These are phyloP conservation scores for Phaeodactylum tricornutum DNA, from an alignment of 108 stramenopile genomes.

Conservation along the genomic window DNA sequence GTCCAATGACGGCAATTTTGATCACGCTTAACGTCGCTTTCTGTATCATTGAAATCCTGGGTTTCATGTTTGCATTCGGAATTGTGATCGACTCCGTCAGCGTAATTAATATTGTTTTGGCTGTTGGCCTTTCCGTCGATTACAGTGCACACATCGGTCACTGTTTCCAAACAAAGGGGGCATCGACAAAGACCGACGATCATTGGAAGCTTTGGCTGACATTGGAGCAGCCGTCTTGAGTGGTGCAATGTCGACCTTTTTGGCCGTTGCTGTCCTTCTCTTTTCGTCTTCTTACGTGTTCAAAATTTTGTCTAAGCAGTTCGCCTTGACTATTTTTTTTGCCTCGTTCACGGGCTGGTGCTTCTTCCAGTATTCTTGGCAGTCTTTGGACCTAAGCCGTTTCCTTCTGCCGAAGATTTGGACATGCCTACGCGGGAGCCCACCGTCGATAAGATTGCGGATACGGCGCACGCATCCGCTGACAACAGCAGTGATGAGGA, in stretches of 20 bases:
- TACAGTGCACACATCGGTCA: slow-evolving; percentile 82
- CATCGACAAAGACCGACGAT: slow-evolving; percentile 37
- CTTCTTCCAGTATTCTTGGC: slow-evolving; percentile 53
- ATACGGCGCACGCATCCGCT: no score
- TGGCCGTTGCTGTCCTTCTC: slow-evolving; percentile 63
- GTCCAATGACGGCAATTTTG: slow-evolving; percentile 41
- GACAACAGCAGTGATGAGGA: no score
- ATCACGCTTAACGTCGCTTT: slow-evolving; percentile 62
- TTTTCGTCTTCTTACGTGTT: slow-evolving; percentile 57
- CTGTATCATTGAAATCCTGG: slow-evolving; percentile 73
- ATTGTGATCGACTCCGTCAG: slow-evolving; percentile 72
- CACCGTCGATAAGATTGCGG: no score
- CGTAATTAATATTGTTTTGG: slow-evolving; percentile 76
- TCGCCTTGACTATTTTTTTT: slow-evolving; percentile 53
- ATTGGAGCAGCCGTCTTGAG: slow-evolving; percentile 65
- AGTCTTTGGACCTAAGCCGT: slow-evolving; percentile 44
- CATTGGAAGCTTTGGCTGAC: slow-evolving; percentile 45
- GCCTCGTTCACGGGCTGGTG: slow-evolving; percentile 54
- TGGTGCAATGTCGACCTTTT: slow-evolving; percentile 68
- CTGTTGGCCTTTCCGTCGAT: slow-evolving; percentile 80
- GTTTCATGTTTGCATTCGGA: slow-evolving; percentile 72
- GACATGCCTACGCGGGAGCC: no score
- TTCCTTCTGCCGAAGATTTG: slow-evolving; percentile 38
- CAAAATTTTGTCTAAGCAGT: slow-evolving; percentile 42
- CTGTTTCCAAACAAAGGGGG: slow-evolving; percentile 61